A percentile compares a stretch with the other conserved stretches of the same genome.
These are phyloP conservation scores for Mycena citricolor DNA, from an alignment of 1,284 basidiomycete species.

Conservation along the genomic window DNA sequence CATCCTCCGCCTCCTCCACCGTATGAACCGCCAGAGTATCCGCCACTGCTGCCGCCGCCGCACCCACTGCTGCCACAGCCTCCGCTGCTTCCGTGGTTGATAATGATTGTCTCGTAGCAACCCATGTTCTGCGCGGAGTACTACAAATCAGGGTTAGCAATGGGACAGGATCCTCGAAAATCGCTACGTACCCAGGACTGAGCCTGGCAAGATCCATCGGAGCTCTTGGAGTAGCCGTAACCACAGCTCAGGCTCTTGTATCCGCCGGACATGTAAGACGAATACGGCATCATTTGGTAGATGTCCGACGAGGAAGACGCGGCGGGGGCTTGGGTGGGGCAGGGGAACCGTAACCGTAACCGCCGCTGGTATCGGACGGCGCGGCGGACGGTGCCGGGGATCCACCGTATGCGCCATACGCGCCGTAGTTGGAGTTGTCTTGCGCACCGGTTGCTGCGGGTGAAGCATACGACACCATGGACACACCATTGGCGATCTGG, in stretches of 20 bases:
- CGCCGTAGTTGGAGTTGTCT: constrained; percentile 17
- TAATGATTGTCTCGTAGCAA: constrained; percentile 68
- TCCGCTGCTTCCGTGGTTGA: constrained; percentile 30
- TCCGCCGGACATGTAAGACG: constrained; percentile 56
- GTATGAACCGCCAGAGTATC: constrained; percentile 32
- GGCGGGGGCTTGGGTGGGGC: constrained; percentile 37
- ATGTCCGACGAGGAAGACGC: constrained; percentile 36
- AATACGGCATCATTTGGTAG: constrained; percentile 55
- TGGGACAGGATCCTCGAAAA: constrained; percentile 10
- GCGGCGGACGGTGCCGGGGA: constrained; percentile 21
- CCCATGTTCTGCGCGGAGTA: constrained; percentile 39
- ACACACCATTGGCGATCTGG: constrained; percentile 53
- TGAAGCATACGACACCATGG: constrained; percentile 46
- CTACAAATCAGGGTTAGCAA: constrained; percentile 24
- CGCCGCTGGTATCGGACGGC: too few species aligned
- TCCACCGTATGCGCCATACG: too few species aligned
- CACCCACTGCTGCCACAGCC: constrained; percentile 25
- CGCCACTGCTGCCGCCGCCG: constrained; percentile 26
- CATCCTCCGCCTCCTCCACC: constrained; percentile 32
- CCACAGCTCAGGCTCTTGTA: constrained; percentile 65
- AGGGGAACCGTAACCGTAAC: constrained; percentile 22
- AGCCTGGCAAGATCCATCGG: constrained; percentile 52
- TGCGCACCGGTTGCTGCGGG: too few species aligned
- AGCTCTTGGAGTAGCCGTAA: constrained; percentile 59
- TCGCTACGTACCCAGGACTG: constrained; percentile 54